phyloP scores from a whole-genome alignment of 805 yeast species.

The Saccharomycopsis babjevae region DNA sequence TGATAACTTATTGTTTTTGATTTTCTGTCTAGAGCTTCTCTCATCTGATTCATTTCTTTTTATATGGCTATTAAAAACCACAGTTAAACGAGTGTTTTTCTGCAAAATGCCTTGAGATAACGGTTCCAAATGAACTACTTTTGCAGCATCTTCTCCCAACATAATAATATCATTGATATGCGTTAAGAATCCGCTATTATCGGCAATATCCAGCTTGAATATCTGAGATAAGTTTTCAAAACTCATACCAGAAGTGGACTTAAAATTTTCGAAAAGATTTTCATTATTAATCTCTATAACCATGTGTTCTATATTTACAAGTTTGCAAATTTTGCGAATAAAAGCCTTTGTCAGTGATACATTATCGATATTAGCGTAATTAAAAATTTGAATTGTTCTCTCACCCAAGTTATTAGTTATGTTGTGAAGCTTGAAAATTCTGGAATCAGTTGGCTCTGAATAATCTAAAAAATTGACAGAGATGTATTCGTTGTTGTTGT shows the following conservation, averaged over 20 bases:
- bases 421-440: conserved; percentile 6
- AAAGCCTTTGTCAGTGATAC: conserved; percentile 5
- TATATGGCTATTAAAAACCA: conserved; percentile 30
- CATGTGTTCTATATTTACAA: conserved; percentile 12
- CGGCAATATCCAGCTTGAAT: conserved; percentile 20
- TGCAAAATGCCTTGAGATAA: conserved; percentile 53
- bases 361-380: not conserved
- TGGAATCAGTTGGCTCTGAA: not conserved
- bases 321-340: not conserved
- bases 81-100: conserved; percentile 39
- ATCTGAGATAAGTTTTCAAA: conserved; percentile 17
- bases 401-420: conserved; percentile 1
- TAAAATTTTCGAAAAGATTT: conserved; percentile 15
- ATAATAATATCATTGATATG: conserved; percentile 34
- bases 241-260: conserved; percentile 4
- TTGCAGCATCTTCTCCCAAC: conserved; percentile 34
- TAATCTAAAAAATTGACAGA: conserved; percentile 10
- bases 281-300: conserved; percentile 21
- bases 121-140: conserved; percentile 59
- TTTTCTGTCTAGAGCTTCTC: not conserved
- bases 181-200: conserved; percentile 18
- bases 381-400: not conserved
- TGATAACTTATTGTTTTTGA: not conserved
- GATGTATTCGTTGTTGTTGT: conserved; percentile 1
- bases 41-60: conserved; percentile 13